A percentile compares a stretch with the other conserved stretches of the same genome.
Evolutionary conservation across 108 stramenopile species (phyloP).

Genomic region (Nannochloropsis oceanica): DNA sequence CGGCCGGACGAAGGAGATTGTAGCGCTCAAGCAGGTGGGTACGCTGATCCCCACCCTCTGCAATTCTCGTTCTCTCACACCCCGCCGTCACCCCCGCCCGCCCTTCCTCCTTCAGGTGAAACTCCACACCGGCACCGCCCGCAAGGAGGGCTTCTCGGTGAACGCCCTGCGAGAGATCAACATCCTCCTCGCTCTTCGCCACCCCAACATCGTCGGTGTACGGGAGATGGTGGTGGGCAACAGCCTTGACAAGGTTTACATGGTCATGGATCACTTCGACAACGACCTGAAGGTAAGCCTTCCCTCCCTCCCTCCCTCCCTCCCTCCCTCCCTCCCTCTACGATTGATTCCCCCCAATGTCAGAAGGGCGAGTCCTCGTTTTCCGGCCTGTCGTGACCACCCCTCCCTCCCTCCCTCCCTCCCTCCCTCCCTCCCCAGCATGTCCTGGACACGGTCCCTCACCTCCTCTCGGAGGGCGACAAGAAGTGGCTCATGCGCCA

Average conservation of each 20-base stretch:
- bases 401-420: background rate
- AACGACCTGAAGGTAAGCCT: slow-evolving; percentile 27
- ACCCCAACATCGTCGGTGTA: slow-evolving; percentile 39
- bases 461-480: background rate
- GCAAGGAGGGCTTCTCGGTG: slow-evolving; percentile 33
- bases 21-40: slow-evolving; percentile 27
- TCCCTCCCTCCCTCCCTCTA: background rate
- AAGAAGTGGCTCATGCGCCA: slow-evolving; percentile 8
- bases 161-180: slow-evolving; percentile 43
- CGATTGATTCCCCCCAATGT: background rate
- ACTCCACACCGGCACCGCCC: slow-evolving; percentile 6
- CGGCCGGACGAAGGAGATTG: slow-evolving; percentile 22
- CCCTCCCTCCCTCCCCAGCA: background rate
- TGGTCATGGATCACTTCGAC: slow-evolving; percentile 46
- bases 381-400: too few species aligned
- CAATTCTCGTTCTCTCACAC: too few species aligned
- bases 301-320: background rate
- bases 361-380: background rate
- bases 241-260: slow-evolving; percentile 40
- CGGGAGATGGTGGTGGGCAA: slow-evolving; percentile 38
- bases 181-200: slow-evolving; percentile 33
- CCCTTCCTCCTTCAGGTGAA: slow-evolving; percentile 27
- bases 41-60: background rate
- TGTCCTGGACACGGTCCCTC: background rate
- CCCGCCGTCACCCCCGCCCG: too few species aligned